Conservation (phyloP, 108 stramenopile genomes). For the Skeletonema costatum region DNA sequence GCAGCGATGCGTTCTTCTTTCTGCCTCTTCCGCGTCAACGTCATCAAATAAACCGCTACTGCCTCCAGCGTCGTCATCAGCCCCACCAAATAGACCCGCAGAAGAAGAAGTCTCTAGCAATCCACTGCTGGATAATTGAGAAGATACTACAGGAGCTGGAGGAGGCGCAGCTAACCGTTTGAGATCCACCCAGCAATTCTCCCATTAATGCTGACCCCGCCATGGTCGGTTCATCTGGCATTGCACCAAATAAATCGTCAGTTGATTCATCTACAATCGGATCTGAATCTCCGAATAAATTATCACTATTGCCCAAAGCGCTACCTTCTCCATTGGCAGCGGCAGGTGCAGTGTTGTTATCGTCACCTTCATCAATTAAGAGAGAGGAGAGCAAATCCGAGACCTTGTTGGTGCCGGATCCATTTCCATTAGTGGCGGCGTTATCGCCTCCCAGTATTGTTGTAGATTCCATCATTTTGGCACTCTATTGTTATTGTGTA, state of each 20-base stretch:
- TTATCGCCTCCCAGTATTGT: neutral
- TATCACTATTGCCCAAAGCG: neutral
- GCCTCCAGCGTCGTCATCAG: slow-evolving; percentile 40
- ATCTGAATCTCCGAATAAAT: neutral
- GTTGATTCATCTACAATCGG: neutral
- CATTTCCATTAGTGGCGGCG: neutral
- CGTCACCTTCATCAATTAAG: neutral
- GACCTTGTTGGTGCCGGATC: neutral
- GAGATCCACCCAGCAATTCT: slow-evolving; percentile 1
- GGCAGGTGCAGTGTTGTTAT: neutral
- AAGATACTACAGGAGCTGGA: neutral
- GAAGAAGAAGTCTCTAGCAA: slow-evolving; percentile 18
- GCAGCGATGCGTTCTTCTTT: slow-evolving; percentile 22
- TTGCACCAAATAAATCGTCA: slow-evolving; percentile 53
- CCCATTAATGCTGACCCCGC: slow-evolving; percentile 3
- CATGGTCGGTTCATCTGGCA: neutral
- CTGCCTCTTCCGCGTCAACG: slow-evolving; percentile 49
- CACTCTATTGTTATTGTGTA: neutral
- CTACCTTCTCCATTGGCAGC: neutral
- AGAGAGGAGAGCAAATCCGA: neutral
- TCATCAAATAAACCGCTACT: slow-evolving; percentile 67
- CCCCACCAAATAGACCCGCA: neutral
- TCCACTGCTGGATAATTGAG: slow-evolving; percentile 18
- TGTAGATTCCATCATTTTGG: neutral
- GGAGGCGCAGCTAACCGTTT: neutral